A percentile compares a stretch with the other conserved stretches of the same genome.
Conservation (phyloP, 2,329 filamentous ascomycete genomes). For the Chrysoporthe cubensis region DNA sequence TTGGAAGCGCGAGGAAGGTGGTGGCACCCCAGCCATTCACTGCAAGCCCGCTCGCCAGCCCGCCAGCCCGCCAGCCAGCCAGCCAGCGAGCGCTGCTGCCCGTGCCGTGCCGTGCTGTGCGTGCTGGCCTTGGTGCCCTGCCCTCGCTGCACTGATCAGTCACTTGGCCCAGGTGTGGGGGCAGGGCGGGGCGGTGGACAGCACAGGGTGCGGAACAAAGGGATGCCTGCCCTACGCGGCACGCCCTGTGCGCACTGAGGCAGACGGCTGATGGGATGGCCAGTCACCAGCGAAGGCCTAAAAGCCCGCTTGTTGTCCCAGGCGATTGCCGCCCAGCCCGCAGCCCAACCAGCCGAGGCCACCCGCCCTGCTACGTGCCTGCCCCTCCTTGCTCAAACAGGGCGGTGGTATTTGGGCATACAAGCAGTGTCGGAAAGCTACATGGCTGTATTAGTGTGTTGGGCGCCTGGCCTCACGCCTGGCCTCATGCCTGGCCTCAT, state of each 20-base stretch:
- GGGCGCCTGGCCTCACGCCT: neutral
- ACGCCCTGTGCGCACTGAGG: neutral
- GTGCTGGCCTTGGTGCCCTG: too few relatives aligned
- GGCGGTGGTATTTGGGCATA: neutral
- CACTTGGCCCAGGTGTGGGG: neutral
- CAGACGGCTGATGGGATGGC: neutral
- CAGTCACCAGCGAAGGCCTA: neutral
- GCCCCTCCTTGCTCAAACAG: neutral
- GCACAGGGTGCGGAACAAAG: neutral
- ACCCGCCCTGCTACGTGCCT: neutral
- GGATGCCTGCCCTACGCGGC: neutral
- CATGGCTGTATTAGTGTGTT: neutral
- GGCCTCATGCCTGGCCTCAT: neutral
- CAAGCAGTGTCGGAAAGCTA: neutral
- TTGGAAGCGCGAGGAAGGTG: slow-evolving; percentile 10
- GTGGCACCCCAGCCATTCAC: neutral
- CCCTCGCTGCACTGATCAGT: neutral
- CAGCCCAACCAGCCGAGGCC: neutral
- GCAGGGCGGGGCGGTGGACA: neutral
- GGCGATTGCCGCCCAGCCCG: neutral
- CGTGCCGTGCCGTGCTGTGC: neutral
- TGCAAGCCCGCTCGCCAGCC: slow-evolving; percentile 1
- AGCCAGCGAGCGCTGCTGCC: neutral
- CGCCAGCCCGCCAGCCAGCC: slow-evolving; percentile 1
- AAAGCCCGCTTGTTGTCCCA: neutral